phyloP scores from a whole-genome alignment of 345 rosid species.

The Alliaria petiolata region DNA sequence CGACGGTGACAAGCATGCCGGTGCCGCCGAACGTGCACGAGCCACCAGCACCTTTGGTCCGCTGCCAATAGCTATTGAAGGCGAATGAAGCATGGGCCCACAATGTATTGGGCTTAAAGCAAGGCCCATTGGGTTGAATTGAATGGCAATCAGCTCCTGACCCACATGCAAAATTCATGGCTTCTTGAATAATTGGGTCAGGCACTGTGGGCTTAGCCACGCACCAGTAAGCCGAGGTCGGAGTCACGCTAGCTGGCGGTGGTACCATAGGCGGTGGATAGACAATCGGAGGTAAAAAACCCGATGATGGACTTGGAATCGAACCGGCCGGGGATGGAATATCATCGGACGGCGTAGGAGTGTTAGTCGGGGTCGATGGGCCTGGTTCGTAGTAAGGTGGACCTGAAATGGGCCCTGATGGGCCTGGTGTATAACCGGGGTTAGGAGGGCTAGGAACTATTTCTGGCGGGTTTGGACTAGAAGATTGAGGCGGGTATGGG shows the following conservation, averaged over 20 bases:
- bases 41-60: constrained; percentile 67
- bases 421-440: constrained; percentile 32
- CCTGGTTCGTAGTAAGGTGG: constrained; percentile 44
- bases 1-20: constrained; percentile 82
- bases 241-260: constrained; percentile 43
- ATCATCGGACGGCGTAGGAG: constrained; percentile 35
- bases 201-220: constrained; percentile 96
- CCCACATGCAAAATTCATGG: constrained; percentile 92
- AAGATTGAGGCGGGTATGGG: constrained; percentile 34
- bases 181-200: constrained; percentile 88
- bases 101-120: constrained; percentile 71
- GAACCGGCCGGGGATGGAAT: constrained; percentile 39
- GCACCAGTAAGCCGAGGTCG: constrained; percentile 68
- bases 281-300: constrained; percentile 66
- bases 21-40: constrained; percentile 92
- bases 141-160: constrained; percentile 85
- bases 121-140: constrained; percentile 58
- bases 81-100: constrained; percentile 91
- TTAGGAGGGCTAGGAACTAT: constrained; percentile 33
- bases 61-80: constrained; percentile 94
- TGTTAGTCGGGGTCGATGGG: constrained; percentile 24
- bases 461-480: constrained; percentile 22
- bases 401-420: constrained; percentile 23
- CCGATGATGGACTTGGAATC: constrained; percentile 42
- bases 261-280: constrained; percentile 75